These are phyloP conservation scores for Neurospora sp. DNA, from an alignment of 495 filamentous ascomycete species.

Conservation along the genomic window DNA sequence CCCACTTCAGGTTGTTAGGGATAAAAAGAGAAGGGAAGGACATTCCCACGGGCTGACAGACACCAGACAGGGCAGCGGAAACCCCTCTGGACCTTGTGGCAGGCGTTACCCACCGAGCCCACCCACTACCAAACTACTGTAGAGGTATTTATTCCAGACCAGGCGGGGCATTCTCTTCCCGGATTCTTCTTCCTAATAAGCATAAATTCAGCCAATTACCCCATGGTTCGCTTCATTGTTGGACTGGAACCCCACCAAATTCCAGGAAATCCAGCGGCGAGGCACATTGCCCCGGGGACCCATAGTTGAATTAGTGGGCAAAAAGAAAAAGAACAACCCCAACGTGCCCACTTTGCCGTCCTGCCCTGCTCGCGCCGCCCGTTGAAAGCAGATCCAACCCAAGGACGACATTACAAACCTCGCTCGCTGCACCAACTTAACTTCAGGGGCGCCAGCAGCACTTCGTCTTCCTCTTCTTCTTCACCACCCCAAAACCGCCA, in stretches of 20 bases:
- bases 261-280: neutral
- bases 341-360: neutral
- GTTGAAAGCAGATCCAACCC: neutral
- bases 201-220: neutral
- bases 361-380: neutral
- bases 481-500: constrained; percentile 24
- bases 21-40: neutral
- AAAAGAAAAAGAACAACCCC: neutral
- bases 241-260: neutral
- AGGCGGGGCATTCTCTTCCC: neutral
- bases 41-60: neutral
- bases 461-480: neutral
- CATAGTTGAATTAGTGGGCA: neutral
- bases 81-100: neutral
- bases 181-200: neutral
- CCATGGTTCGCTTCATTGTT: neutral
- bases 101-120: neutral
- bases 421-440: neutral
- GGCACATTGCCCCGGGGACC: neutral
- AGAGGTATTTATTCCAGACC: neutral
- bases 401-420: neutral
- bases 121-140: neutral
- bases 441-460: neutral
- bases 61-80: neutral
- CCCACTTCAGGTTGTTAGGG: neutral